These are phyloP conservation scores for Cudoniella acicularis DNA, from an alignment of 495 filamentous ascomycete genomes.

Conservation along the genomic window DNA sequence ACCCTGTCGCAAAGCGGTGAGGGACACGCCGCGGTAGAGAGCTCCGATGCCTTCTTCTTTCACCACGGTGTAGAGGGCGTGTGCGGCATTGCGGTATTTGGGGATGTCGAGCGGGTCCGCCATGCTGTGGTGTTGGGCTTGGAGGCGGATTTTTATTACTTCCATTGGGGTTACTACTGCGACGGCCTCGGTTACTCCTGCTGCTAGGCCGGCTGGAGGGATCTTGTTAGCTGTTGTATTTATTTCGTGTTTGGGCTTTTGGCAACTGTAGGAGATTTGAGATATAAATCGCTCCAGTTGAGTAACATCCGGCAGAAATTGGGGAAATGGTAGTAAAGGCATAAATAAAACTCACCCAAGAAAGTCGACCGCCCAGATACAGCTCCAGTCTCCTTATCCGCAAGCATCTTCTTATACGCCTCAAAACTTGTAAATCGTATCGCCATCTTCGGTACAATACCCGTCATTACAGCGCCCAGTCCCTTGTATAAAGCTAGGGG, in stretches of 20 bases:
- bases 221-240: neutral
- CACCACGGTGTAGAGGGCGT: constrained; percentile 89
- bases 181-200: constrained; percentile 94
- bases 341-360: constrained; percentile 50
- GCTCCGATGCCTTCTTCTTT: constrained; percentile 85
- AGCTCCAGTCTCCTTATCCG: constrained; percentile 61
- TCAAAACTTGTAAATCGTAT: constrained; percentile 99
- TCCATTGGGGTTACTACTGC: constrained; percentile 98
- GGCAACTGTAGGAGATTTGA: too few relatives aligned
- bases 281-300: too few relatives aligned
- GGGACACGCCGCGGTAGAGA: constrained; percentile 86
- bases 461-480: constrained; percentile 89
- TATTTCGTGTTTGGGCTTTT: too few relatives aligned
- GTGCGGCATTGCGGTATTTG: constrained; percentile 96
- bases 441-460: constrained; percentile 99
- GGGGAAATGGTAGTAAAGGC: neutral
- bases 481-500: constrained; percentile 94
- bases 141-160: constrained; percentile 95
- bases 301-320: too few relatives aligned
- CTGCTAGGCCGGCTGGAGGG: constrained; percentile 71
- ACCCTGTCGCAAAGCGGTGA: constrained; percentile 91
- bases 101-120: constrained; percentile 86
- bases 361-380: constrained; percentile 79
- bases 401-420: constrained; percentile 81
- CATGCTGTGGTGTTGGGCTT: constrained; percentile 94